A percentile compares a stretch with the other conserved stretches of the same genome.
These are phyloP conservation scores for Russula ochroleuca DNA, from an alignment of 768 basidiomycete genomes.

Conservation along the genomic window DNA sequence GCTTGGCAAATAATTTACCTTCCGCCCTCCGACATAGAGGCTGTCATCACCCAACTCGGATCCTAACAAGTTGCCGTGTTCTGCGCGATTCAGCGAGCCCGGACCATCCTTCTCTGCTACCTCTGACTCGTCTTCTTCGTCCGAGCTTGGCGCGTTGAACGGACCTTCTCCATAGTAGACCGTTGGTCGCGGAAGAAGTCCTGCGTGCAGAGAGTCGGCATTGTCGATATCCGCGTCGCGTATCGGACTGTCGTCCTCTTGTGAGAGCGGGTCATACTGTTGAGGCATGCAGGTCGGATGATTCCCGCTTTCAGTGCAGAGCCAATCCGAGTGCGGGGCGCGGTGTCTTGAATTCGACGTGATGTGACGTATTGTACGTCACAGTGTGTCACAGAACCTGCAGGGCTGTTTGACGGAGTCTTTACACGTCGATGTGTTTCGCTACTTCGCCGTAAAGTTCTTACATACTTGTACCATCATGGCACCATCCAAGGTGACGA, in stretches of 20 bases:
- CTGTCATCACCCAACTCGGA: slow-evolving; percentile 29
- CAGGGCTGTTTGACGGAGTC: too few relatives aligned
- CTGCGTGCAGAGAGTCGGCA: neutral
- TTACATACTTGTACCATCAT: slow-evolving; percentile 28
- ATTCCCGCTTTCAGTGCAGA: neutral
- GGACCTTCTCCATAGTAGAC: slow-evolving; percentile 71
- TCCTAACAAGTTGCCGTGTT: slow-evolving; percentile 30
- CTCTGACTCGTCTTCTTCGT: slow-evolving; percentile 60
- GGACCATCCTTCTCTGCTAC: slow-evolving; percentile 46
- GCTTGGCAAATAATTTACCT: slow-evolving; percentile 28
- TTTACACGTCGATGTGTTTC: neutral
- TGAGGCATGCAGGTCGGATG: slow-evolving; percentile 17
- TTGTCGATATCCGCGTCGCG: neutral
- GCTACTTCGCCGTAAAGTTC: neutral
- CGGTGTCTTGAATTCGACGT: neutral
- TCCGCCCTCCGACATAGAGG: slow-evolving; percentile 37
- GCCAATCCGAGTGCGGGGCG: neutral
- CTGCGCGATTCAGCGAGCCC: slow-evolving; percentile 31
- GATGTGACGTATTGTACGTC: neutral
- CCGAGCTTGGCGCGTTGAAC: slow-evolving; percentile 77
- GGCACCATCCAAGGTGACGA: slow-evolving; percentile 43
- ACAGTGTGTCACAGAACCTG: neutral
- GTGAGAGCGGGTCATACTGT: slow-evolving; percentile 26
- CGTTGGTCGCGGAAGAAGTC: slow-evolving; percentile 26
- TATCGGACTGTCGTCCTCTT: slow-evolving; percentile 23